Percentiles rank a stretch among this genome's conserved stretches.
These are phyloP conservation scores for Murraya paniculata DNA, from an alignment of 345 rosid species.

Conservation along the genomic window DNA sequence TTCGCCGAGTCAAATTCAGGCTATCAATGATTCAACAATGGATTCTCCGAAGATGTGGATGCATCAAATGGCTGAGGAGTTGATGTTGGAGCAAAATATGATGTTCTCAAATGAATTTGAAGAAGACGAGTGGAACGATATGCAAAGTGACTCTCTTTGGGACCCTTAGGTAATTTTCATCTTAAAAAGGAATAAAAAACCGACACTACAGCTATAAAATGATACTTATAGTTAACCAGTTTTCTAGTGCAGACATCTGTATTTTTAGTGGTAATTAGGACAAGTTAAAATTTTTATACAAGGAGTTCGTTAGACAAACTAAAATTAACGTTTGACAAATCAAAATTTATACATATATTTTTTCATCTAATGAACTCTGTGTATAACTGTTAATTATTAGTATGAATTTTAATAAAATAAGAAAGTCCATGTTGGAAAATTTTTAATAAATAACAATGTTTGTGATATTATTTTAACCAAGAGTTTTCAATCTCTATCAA, in stretches of 20 bases:
- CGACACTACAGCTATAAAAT: neutral
- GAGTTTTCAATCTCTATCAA: neutral
- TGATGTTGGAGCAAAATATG: constrained; percentile 19
- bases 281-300: neutral
- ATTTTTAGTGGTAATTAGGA: too few species aligned
- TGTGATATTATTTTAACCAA: neutral
- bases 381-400: neutral
- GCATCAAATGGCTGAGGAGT: constrained; percentile 31
- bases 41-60: constrained; percentile 81
- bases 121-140: neutral
- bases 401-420: neutral
- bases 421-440: neutral
- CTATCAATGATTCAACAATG: constrained; percentile 69
- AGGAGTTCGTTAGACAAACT: neutral
- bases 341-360: neutral
- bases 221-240: neutral
- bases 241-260: neutral
- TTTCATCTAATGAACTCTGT: neutral
- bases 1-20: constrained; percentile 72
- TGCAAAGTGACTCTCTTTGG: constrained; percentile 11
- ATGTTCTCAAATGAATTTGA: neutral
- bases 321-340: too few species aligned
- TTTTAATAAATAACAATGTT: neutral
- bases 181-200: neutral
- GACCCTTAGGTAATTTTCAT: constrained; percentile 4